These are phyloP conservation scores for Eutypella sp. DNA, from an alignment of 2,329 filamentous ascomycete genomes.

Conservation along the genomic window DNA sequence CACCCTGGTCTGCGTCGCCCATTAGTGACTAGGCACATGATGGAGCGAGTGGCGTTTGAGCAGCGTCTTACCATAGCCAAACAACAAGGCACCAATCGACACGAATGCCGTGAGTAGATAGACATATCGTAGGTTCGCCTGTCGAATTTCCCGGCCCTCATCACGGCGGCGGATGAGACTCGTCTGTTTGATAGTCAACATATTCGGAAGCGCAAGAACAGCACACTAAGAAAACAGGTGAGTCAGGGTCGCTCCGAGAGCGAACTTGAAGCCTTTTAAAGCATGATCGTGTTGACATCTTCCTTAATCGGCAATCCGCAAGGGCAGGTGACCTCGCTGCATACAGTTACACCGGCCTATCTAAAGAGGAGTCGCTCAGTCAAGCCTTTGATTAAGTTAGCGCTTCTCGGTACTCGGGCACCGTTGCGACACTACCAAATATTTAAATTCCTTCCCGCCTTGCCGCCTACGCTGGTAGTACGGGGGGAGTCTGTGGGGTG, in stretches of 20 bases:
- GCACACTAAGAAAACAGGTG: not conserved
- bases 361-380: too few relatives aligned
- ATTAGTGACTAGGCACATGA: not conserved
- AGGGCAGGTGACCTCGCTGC: too few relatives aligned
- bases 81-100: conserved; percentile 12
- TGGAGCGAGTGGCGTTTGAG: not conserved
- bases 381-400: too few relatives aligned
- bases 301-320: too few relatives aligned
- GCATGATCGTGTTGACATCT: too few relatives aligned
- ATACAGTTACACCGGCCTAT: too few relatives aligned
- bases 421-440: too few relatives aligned
- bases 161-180: conserved; percentile 5
- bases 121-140: conserved; percentile 10
- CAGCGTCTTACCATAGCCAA: conserved; percentile 10
- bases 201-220: not conserved
- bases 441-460: too few relatives aligned
- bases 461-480: too few relatives aligned
- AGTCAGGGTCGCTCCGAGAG: not conserved
- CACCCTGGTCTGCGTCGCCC: conserved; percentile 8
- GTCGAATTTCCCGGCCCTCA: conserved; percentile 2
- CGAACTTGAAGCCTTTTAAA: not conserved
- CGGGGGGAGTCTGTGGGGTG: too few relatives aligned
- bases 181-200: conserved; percentile 11
- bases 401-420: too few relatives aligned
- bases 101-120: conserved; percentile 14